phyloP scores from a whole-genome alignment of 1,284 basidiomycete genomes.

The Naganishia sp. region DNA sequence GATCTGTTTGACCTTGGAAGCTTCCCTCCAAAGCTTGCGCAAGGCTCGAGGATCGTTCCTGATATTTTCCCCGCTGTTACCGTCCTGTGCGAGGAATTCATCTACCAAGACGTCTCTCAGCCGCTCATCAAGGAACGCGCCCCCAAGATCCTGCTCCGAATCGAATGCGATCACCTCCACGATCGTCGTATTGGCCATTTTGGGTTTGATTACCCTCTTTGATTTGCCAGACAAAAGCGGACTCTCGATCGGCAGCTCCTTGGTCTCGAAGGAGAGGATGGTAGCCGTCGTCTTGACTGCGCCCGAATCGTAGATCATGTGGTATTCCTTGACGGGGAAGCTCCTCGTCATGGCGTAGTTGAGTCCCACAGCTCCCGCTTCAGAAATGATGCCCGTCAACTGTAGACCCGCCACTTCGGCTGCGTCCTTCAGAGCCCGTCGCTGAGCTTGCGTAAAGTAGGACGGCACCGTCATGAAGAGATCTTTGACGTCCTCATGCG shows the following conservation, averaged over 20 bases:
- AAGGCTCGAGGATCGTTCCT: slow-evolving; percentile 73
- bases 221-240: slow-evolving; percentile 51
- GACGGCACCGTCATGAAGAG: slow-evolving; percentile 83
- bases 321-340: slow-evolving; percentile 78
- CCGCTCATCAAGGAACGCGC: slow-evolving; percentile 78
- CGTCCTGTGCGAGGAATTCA: slow-evolving; percentile 53
- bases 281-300: slow-evolving; percentile 85
- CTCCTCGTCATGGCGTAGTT: slow-evolving; percentile 95
- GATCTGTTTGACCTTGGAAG: slow-evolving; percentile 85
- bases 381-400: slow-evolving; percentile 81
- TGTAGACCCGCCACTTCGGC: slow-evolving; percentile 85
- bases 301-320: slow-evolving; percentile 93
- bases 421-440: slow-evolving; percentile 86
- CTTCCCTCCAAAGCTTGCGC: slow-evolving; percentile 93
- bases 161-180: slow-evolving; percentile 77
- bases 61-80: slow-evolving; percentile 36
- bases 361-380: slow-evolving; percentile 87
- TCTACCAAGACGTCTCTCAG: slow-evolving; percentile 78
- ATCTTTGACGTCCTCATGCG: slow-evolving; percentile 71
- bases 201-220: slow-evolving; percentile 53
- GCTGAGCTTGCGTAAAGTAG: slow-evolving; percentile 81
- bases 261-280: slow-evolving; percentile 70
- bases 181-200: slow-evolving; percentile 64
- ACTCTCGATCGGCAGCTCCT: slow-evolving; percentile 32
- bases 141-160: slow-evolving; percentile 75